Evolutionary conservation across 2,329 filamentous ascomycete genomes (phyloP), one percentile per base, ranked within the genome.

Genomic region (Fusarium liriodendri): DNA sequence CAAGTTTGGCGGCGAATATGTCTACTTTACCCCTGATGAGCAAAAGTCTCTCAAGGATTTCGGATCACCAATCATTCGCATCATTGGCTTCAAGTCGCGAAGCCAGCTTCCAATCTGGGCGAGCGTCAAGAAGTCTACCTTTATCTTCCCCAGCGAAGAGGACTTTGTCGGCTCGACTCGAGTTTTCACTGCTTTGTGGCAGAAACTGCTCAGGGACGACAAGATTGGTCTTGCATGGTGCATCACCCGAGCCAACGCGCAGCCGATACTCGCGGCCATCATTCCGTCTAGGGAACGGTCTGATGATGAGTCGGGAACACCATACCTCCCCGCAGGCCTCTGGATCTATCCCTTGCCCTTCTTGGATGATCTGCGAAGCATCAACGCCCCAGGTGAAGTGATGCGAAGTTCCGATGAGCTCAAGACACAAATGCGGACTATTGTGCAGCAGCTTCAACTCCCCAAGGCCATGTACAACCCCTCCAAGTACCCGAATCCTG

Each of bases 91-190:
- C 88, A 99, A 98, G 80, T 91, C 94, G 8, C 86, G 94, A 32
- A 90, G 89, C 2, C 85, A 90, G 77, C 86, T 98, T 2, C 93
- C 94, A 0, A 87, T 93, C 20, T 98, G 96, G 95, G 94, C 95
- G 2, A 95, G 94, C 37, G 87, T 94, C 58, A 94, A 94, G 79
- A 95, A 95, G 77, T 94, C 95, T 0, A 94, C 91, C 0, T 99
- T 98, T 82, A 94, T 99, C 67, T 98, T 97, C 79, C 97, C 97
- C 0, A 97, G 93, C 20, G 97, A 99, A 83, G 92, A 95, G 72
- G 93, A 94, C 71, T 97, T 92, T 77, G 89, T 98, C 29, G 97
- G 97, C 22, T 98, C 95, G 2, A 97, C 95, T 0, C 92, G 97
- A 9, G 95, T 98, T 3, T 99, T 98, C 81, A 92, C 95, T 3